phyloP scores from a whole-genome alignment of 129 eudicot species.

The Smallanthus sonchifolius region DNA sequence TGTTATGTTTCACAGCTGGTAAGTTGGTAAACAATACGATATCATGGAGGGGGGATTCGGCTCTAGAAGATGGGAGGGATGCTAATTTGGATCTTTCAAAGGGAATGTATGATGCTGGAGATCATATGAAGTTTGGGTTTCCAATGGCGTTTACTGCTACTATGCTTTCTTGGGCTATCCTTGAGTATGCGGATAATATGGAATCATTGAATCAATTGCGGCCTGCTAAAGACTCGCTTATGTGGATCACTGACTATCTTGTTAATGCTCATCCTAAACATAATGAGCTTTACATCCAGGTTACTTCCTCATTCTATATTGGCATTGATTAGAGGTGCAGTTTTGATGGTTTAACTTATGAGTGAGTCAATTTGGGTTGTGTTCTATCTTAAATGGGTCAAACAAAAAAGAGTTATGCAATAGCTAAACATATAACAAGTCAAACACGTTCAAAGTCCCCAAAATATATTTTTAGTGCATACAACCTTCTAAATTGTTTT shows the following conservation, averaged over 20 bases:
- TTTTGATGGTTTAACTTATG: no score
- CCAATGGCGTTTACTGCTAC: constrained; percentile 88
- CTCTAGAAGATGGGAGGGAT: constrained; percentile 55
- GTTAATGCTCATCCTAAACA: constrained; percentile 64
- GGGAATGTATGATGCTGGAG: constrained; percentile 94
- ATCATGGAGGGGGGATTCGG: constrained; percentile 83
- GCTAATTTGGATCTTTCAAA: constrained; percentile 66
- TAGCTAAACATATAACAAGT: no score
- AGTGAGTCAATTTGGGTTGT: no score
- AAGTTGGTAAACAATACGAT: constrained; percentile 55
- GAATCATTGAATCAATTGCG: constrained; percentile 45
- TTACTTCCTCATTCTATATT: neutral
- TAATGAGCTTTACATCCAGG: constrained; percentile 63
- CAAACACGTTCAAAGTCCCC: no score
- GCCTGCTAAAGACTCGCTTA: constrained; percentile 64
- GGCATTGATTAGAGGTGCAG: neutral
- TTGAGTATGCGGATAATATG: constrained; percentile 87
- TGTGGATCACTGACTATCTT: constrained; percentile 81
- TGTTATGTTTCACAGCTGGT: constrained; percentile 55
- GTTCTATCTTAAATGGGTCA: no score
- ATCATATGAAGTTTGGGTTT: constrained; percentile 83
- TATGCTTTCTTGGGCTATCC: constrained; percentile 76
- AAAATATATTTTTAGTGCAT: no score
- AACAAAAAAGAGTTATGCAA: no score
- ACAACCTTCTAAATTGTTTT: no score